These are phyloP conservation scores for Amyloporia xantha DNA, from an alignment of 768 basidiomycete genomes.

Conservation along the genomic window DNA sequence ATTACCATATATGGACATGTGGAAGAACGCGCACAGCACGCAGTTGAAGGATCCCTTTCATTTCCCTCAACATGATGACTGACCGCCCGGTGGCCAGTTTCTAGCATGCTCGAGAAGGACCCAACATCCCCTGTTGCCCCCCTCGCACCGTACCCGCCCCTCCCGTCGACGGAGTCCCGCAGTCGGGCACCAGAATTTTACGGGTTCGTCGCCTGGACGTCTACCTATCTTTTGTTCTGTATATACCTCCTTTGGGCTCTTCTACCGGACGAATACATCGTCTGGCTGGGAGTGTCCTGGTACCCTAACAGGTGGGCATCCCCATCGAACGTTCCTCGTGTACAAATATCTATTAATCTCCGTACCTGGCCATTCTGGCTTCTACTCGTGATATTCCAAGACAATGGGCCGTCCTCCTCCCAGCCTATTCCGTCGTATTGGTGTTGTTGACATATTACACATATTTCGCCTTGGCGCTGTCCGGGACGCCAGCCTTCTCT, in stretches of 20 bases:
- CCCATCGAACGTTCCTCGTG: not conserved
- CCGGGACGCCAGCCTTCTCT: conserved; percentile 61
- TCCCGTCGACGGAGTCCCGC: conserved; percentile 37
- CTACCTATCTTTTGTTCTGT: conserved; percentile 63
- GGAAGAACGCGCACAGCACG: conserved; percentile 5
- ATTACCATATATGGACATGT: conserved; percentile 5
- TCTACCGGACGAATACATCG: conserved; percentile 64
- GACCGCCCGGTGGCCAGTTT: not conserved
- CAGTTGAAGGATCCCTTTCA: conserved; percentile 1
- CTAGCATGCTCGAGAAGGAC: conserved; percentile 8
- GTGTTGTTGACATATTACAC: conserved; percentile 70
- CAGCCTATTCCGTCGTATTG: conserved; percentile 67
- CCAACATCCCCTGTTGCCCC: conserved; percentile 42
- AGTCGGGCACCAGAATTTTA: conserved; percentile 81
- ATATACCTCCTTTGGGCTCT: conserved; percentile 77
- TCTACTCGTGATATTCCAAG: too few relatives aligned
- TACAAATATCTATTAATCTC: conserved; percentile 11
- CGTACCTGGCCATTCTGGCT: conserved; percentile 1
- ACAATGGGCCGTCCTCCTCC: conserved; percentile 81
- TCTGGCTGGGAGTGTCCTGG: conserved; percentile 67
- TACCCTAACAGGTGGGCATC: conserved; percentile 73
- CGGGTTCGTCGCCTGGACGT: conserved; percentile 84
- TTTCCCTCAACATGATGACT: conserved; percentile 1
- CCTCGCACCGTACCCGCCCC: conserved; percentile 35
- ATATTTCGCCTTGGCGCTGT: conserved; percentile 71